Evolutionary conservation across 345 rosid genomes (phyloP).

Genomic region (Populus davidiana): DNA sequence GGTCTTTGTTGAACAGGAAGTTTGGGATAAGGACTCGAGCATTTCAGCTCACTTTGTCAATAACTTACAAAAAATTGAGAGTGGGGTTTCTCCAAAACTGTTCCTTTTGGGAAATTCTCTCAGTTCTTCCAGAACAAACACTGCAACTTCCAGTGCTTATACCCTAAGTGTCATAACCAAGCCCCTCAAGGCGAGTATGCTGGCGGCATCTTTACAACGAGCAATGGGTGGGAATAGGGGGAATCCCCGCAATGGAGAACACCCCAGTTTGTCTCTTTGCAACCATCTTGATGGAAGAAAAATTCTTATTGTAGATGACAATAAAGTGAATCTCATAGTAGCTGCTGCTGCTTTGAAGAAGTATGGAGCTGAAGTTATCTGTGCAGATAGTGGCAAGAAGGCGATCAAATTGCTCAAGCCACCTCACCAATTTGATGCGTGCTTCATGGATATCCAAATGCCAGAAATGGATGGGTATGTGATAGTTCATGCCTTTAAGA

Average conservation of each 20-base stretch:
- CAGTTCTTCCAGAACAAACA: slow-evolving; percentile 30
- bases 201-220: slow-evolving; percentile 73
- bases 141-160: slow-evolving; percentile 25
- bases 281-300: slow-evolving; percentile 74
- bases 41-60: slow-evolving; percentile 40
- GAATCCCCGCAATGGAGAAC: slow-evolving; percentile 56
- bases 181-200: slow-evolving; percentile 83
- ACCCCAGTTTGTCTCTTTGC: slow-evolving; percentile 47
- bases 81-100: slow-evolving; percentile 40
- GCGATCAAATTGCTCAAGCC: slow-evolving; percentile 63
- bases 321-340: slow-evolving; percentile 77
- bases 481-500: background rate
- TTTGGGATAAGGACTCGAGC: slow-evolving; percentile 61
- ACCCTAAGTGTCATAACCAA: slow-evolving; percentile 57
- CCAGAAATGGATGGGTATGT: slow-evolving; percentile 97
- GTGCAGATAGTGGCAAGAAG: slow-evolving; percentile 58
- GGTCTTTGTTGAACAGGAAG: slow-evolving; percentile 78
- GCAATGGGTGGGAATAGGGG: slow-evolving; percentile 69
- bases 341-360: slow-evolving; percentile 88
- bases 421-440: slow-evolving; percentile 84
- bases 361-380: slow-evolving; percentile 91
- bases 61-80: slow-evolving; percentile 34
- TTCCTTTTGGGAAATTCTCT: slow-evolving; percentile 60
- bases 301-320: slow-evolving; percentile 84
- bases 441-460: slow-evolving; percentile 99